These are phyloP conservation scores for Graphilbum sp. DNA, from an alignment of 2,329 filamentous ascomycete genomes.

Conservation along the genomic window DNA sequence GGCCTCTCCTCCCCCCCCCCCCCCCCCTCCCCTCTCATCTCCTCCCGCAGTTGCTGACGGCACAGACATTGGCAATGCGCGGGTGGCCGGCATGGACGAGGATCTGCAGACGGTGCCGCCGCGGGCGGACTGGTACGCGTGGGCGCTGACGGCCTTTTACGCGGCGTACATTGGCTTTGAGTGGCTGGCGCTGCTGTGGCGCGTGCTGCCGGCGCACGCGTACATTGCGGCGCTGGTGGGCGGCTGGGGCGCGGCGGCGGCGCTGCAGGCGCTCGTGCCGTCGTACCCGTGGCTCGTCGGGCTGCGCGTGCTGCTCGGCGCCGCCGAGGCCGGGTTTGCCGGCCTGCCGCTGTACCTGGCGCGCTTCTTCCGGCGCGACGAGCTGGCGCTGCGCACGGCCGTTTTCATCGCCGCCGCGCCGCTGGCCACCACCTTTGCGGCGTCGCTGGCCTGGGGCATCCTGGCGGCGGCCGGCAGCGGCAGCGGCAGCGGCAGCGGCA, in stretches of 20 bases:
- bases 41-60: constrained; percentile 1
- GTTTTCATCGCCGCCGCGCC: constrained; percentile 77
- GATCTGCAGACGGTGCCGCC: constrained; percentile 37
- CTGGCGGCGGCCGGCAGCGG: constrained; percentile 40
- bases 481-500: no score
- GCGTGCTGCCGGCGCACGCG: constrained; percentile 40
- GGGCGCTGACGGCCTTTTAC: constrained; percentile 46
- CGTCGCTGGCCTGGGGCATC: constrained; percentile 64
- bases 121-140: constrained; percentile 35
- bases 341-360: constrained; percentile 48
- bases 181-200: constrained; percentile 49
- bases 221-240: constrained; percentile 47
- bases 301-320: constrained; percentile 39
- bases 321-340: constrained; percentile 49
- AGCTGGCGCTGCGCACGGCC: constrained; percentile 72
- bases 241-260: constrained; percentile 66
- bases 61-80: constrained; percentile 45
- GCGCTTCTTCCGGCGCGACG: constrained; percentile 47
- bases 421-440: constrained; percentile 68
- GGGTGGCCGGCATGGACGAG: constrained; percentile 45
- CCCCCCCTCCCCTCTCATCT: not conserved
- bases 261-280: constrained; percentile 49
- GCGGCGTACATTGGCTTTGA: constrained; percentile 46
- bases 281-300: constrained; percentile 44
- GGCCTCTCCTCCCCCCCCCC: not conserved